Percentiles rank a stretch among this genome's conserved stretches.
Conservation (phyloP, 139 green algal species). For the Spirogloea muscicola region DNA sequence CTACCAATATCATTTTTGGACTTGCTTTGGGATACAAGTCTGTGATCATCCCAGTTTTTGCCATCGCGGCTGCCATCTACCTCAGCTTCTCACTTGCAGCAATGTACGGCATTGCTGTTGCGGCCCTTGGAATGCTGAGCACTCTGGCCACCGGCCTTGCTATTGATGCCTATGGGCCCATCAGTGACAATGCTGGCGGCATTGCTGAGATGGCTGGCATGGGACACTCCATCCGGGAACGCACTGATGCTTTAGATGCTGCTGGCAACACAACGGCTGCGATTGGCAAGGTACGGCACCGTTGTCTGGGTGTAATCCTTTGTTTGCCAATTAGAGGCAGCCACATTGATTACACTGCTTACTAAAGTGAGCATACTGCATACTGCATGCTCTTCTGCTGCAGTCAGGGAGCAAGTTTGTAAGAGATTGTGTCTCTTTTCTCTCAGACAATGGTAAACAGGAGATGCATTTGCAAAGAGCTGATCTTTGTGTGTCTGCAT, state of each 20-base stretch:
- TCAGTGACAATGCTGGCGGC: constrained; percentile 82
- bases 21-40: constrained; percentile 96
- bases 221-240: constrained; percentile 94
- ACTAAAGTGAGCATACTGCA: no score
- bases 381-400: no score
- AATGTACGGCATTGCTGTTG: constrained; percentile 94
- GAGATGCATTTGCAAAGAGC: no score
- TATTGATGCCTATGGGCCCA: constrained; percentile 77
- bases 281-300: constrained; percentile 71
- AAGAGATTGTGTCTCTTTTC: no score
- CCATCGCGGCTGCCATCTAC: constrained; percentile 87
- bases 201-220: constrained; percentile 98
- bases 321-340: no score
- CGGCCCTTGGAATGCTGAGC: constrained; percentile 89
- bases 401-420: no score
- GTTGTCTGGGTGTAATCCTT: no score
- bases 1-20: constrained; percentile 97
- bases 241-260: constrained; percentile 92
- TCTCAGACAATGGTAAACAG: no score
- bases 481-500: constrained; percentile 7
- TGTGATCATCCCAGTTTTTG: constrained; percentile 80
- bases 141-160: constrained; percentile 87
- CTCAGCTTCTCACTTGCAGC: constrained; percentile 67
- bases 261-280: constrained; percentile 92
- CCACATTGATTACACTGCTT: no score